These are phyloP conservation scores for Metschnikowia kofuensis DNA, from an alignment of 805 yeast genomes.

Conservation along the genomic window DNA sequence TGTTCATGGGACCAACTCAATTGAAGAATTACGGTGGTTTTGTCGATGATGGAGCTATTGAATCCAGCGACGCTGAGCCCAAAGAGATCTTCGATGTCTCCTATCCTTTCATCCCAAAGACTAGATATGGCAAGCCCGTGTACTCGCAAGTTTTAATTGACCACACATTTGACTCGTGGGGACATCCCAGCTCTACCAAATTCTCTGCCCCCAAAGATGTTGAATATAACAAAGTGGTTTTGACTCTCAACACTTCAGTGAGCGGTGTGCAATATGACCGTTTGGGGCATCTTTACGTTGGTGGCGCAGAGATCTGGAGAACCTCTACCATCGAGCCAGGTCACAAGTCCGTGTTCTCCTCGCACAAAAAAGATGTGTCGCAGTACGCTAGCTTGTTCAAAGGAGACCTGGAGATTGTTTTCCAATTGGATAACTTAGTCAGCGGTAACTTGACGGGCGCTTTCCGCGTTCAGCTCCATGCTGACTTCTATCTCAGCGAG, in stretches of 20 bases:
- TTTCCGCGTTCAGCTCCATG: constrained; percentile 51
- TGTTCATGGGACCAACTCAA: neutral
- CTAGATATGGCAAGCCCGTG: constrained; percentile 32
- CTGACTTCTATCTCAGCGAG: constrained; percentile 42
- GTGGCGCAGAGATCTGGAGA: constrained; percentile 73
- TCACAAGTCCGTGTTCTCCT: constrained; percentile 42
- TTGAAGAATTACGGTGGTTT: constrained; percentile 3
- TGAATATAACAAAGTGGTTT: constrained; percentile 52
- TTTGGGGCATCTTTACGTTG: constrained; percentile 58
- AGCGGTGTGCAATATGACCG: constrained; percentile 60
- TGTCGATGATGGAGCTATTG: constrained; percentile 5
- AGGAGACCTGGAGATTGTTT: constrained; percentile 39
- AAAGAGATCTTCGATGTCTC: constrained; percentile 26
- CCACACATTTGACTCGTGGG: constrained; percentile 61
- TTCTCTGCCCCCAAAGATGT: constrained; percentile 42
- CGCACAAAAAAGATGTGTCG: constrained; percentile 62
- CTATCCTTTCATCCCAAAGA: constrained; percentile 25
- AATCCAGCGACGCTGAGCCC: neutral
- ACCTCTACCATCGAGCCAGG: constrained; percentile 66
- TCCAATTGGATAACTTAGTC: constrained; percentile 63
- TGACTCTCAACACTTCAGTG: constrained; percentile 54
- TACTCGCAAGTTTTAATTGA: constrained; percentile 39
- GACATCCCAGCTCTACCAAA: constrained; percentile 43
- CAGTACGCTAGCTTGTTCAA: constrained; percentile 50
- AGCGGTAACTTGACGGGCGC: constrained; percentile 56